These are phyloP conservation scores for Strobilomyces dryophilus DNA, from an alignment of 768 basidiomycete species.

Conservation along the genomic window DNA sequence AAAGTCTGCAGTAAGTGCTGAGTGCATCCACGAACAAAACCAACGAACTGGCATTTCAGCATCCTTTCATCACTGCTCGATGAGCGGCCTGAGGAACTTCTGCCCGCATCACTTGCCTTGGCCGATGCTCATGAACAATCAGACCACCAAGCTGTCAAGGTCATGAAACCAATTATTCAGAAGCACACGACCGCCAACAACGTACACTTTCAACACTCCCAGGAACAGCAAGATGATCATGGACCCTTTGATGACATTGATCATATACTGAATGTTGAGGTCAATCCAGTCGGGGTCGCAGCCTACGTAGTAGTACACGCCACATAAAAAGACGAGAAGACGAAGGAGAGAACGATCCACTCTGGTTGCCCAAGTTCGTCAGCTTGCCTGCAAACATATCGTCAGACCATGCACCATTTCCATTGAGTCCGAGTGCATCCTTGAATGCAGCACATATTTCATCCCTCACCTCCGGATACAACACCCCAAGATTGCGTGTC, in stretches of 20 bases:
- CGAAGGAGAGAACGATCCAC: slow-evolving; percentile 29
- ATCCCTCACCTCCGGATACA: neutral
- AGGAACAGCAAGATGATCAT: neutral
- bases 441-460: neutral
- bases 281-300: slow-evolving; percentile 35
- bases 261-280: slow-evolving; percentile 29
- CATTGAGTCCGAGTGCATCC: slow-evolving; percentile 1
- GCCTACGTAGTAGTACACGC: slow-evolving; percentile 19
- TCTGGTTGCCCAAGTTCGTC: slow-evolving; percentile 19
- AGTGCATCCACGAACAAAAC: neutral
- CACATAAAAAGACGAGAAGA: neutral
- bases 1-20: neutral
- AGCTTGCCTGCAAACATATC: neutral
- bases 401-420: neutral
- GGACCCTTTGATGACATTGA: slow-evolving; percentile 17
- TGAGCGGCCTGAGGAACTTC: slow-evolving; percentile 25
- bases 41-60: slow-evolving; percentile 30
- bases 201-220: neutral
- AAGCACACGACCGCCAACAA: neutral
- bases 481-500: slow-evolving; percentile 34
- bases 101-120: slow-evolving; percentile 2
- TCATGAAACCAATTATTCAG: neutral
- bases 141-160: neutral
- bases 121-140: neutral
- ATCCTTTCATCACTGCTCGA: slow-evolving; percentile 25